Conservation (phyloP, 805 yeast species). For the Blastobotrys robertii region DNA sequence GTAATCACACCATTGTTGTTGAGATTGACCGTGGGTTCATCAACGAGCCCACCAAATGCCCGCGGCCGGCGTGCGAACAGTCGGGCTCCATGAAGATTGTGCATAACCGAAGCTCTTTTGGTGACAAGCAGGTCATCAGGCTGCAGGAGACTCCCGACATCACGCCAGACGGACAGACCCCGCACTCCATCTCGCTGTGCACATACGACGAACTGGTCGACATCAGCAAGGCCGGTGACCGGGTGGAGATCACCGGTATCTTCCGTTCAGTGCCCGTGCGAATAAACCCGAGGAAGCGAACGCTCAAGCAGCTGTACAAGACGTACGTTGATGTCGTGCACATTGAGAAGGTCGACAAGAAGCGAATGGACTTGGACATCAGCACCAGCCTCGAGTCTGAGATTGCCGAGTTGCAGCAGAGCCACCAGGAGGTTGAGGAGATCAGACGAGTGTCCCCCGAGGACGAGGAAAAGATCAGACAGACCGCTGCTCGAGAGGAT, state of each 20-base stretch:
- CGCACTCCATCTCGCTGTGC: conserved; percentile 88
- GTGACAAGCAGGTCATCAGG: conserved; percentile 90
- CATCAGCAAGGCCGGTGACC: conserved; percentile 90
- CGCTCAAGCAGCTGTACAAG: conserved; percentile 75
- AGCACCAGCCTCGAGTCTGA: conserved; percentile 39
- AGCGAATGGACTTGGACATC: conserved; percentile 70
- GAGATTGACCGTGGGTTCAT: conserved; percentile 93
- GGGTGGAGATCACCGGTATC: conserved; percentile 91
- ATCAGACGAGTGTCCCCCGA: conserved; percentile 55
- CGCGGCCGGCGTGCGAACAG: conserved; percentile 76
- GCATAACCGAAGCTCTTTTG: conserved; percentile 87
- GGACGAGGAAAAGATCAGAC: conserved; percentile 56
- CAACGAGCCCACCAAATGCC: conserved; percentile 87
- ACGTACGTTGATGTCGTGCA: conserved; percentile 94
- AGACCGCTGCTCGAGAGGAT: conserved; percentile 59
- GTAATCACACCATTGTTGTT: conserved; percentile 85
- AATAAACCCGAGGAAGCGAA: conserved; percentile 74
- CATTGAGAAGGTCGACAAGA: conserved; percentile 73
- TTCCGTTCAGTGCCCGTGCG: conserved; percentile 89
- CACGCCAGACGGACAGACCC: conserved; percentile 98
- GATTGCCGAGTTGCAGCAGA: conserved; percentile 41
- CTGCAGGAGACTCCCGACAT: conserved; percentile 93
- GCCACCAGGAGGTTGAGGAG: conserved; percentile 68
- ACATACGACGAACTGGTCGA: conserved; percentile 95
- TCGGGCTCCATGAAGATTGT: conserved; percentile 80